A percentile compares a stretch with the other conserved stretches of the same genome.
phyloP scores from a whole-genome alignment of 1,139 yeast genomes.

The Lodderomyces parapsilosis region DNA sequence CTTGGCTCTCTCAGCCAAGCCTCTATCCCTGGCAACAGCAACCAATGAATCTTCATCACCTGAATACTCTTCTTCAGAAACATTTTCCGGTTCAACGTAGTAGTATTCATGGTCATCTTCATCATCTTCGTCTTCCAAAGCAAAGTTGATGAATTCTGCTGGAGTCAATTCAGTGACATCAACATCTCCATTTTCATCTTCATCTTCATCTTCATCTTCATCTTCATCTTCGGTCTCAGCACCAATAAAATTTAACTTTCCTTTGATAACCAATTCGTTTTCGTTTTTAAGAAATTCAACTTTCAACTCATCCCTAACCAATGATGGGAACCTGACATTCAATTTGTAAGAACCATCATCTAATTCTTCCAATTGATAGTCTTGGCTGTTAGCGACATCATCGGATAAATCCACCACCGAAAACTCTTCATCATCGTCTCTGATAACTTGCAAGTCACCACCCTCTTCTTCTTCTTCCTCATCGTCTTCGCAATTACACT shows the following conservation, averaged over 20 bases:
- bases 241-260: conserved; percentile 39
- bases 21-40: conserved; percentile 16
- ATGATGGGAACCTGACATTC: conserved; percentile 44
- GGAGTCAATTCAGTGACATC: conserved; percentile 12
- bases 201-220: conserved; percentile 17
- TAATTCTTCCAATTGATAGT: conserved; percentile 43
- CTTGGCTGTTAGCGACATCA: conserved; percentile 46
- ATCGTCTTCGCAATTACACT: conserved; percentile 29
- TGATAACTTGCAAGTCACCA: conserved; percentile 26
- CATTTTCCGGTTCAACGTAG: conserved; percentile 25
- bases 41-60: conserved; percentile 21
- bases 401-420: conserved; percentile 42
- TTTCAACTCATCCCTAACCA: conserved; percentile 43
- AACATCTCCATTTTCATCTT: conserved; percentile 16
- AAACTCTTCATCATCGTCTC: conserved; percentile 37
- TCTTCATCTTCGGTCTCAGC: conserved; percentile 15
- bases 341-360: conserved; percentile 44
- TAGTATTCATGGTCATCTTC: conserved; percentile 29
- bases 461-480: conserved; percentile 21
- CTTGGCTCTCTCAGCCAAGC: conserved; percentile 16
- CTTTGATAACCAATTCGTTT: conserved; percentile 44
- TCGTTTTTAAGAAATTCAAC: conserved; percentile 42
- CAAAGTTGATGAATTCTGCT: conserved; percentile 3
- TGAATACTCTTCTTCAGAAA: conserved; percentile 20
- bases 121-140: conserved; percentile 14